Conservation (phyloP, 1,139 yeast species). For the Scheffersomyces illinoinensis region DNA sequence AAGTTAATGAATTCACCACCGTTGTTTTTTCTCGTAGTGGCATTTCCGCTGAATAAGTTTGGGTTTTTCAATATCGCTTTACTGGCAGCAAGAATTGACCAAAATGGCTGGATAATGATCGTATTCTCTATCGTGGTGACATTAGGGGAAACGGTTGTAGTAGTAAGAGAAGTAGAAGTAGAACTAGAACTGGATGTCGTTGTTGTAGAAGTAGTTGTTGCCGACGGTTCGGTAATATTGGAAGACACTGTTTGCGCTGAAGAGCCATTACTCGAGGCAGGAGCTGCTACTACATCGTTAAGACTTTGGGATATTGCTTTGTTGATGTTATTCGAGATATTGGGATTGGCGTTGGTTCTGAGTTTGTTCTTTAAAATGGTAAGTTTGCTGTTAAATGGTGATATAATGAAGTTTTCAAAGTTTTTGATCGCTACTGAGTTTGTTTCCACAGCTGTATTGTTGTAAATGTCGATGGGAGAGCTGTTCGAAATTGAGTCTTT, state of each 20-base stretch:
- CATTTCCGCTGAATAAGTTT: constrained; percentile 23
- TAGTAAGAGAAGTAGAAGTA: constrained; percentile 12
- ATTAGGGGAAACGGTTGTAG: constrained; percentile 17
- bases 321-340: constrained; percentile 1
- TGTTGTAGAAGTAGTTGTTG: constrained; percentile 15
- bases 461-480: constrained; percentile 6
- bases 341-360: constrained; percentile 7
- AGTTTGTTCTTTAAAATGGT: constrained; percentile 10
- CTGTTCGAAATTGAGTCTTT: constrained; percentile 6
- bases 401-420: constrained; percentile 54
- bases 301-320: not conserved
- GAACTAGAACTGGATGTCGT: constrained; percentile 10
- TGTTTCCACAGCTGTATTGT: constrained; percentile 19
- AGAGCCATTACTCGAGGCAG: not conserved
- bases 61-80: constrained; percentile 54
- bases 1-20: constrained; percentile 28
- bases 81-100: constrained; percentile 66
- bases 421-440: constrained; percentile 52
- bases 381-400: constrained; percentile 34
- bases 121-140: constrained; percentile 33
- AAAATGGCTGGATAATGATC: constrained; percentile 55
- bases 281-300: not conserved
- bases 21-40: constrained; percentile 15
- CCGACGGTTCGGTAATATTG: not conserved
- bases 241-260: constrained; percentile 1